Conservation (phyloP, 2,329 filamentous ascomycete genomes). For the Hypoxylon sp. region DNA sequence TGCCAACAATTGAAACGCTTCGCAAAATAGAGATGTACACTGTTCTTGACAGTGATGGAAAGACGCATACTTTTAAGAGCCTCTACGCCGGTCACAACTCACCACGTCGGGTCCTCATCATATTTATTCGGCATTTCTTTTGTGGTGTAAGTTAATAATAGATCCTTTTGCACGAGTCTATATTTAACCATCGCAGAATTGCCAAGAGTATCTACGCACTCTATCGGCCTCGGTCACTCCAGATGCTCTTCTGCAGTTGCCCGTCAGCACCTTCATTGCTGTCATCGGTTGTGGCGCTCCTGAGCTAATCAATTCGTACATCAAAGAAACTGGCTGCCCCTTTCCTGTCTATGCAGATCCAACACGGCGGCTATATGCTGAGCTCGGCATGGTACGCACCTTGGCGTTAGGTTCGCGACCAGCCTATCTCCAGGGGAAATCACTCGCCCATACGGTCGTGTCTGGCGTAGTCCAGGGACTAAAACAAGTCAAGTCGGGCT, state of each 20-base stretch:
- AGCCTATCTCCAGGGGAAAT: constrained; percentile 71
- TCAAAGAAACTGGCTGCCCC: constrained; percentile 71
- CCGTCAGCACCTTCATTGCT: constrained; percentile 73
- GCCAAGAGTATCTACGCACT: constrained; percentile 79
- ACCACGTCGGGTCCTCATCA: constrained; percentile 72
- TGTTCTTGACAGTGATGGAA: constrained; percentile 74
- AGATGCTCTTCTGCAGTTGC: constrained; percentile 64
- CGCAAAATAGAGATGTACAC: constrained; percentile 67
- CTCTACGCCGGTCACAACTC: constrained; percentile 71
- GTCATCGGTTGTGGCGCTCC: constrained; percentile 82
- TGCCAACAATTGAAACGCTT: constrained; percentile 66
- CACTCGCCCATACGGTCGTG: constrained; percentile 65
- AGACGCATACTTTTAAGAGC: constrained; percentile 72
- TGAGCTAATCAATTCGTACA: constrained; percentile 77
- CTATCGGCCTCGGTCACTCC: constrained; percentile 72
- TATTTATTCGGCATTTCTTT: constrained; percentile 86
- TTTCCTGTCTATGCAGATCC: constrained; percentile 87
- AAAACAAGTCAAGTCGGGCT: constrained; percentile 68
- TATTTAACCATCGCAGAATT: constrained; percentile 68
- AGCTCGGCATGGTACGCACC: constrained; percentile 78
- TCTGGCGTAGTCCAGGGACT: constrained; percentile 72
- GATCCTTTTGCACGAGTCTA: neutral
- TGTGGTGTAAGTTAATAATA: constrained; percentile 73
- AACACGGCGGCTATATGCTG: constrained; percentile 73
- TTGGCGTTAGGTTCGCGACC: constrained; percentile 72